These are phyloP conservation scores for Cairneyella variabilis DNA, from an alignment of 495 filamentous ascomycete genomes.

Conservation along the genomic window DNA sequence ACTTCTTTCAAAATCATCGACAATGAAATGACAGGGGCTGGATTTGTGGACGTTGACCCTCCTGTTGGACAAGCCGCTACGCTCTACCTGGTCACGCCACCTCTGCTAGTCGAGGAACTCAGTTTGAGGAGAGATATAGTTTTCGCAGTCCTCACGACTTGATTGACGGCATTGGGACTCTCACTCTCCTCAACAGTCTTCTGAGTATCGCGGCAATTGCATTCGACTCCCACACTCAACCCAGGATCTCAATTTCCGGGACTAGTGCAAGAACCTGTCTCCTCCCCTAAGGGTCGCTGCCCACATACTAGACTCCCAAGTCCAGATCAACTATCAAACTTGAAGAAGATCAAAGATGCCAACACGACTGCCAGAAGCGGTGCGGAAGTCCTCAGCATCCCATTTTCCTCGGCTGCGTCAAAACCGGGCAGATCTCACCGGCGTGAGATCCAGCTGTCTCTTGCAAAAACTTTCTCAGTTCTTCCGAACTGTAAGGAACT, in stretches of 20 bases:
- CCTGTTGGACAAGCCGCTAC: constrained; percentile 34
- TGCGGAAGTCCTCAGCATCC: not conserved
- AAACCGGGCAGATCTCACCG: not conserved
- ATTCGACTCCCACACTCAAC: constrained; percentile 9
- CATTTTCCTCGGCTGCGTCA: not conserved
- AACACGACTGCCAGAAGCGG: not conserved
- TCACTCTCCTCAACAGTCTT: constrained; percentile 34
- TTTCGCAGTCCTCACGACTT: constrained; percentile 43
- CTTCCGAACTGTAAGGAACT: constrained; percentile 21
- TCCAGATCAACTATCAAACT: constrained; percentile 1
- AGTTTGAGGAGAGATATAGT: constrained; percentile 33
- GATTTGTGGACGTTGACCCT: constrained; percentile 41
- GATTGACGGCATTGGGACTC: constrained; percentile 45
- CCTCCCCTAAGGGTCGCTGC: constrained; percentile 26
- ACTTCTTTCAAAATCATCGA: constrained; percentile 33
- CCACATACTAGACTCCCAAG: constrained; percentile 8
- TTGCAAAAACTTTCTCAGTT: not conserved
- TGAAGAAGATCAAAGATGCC: not conserved
- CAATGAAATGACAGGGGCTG: constrained; percentile 26
- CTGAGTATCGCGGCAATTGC: constrained; percentile 17
- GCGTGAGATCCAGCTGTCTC: not conserved
- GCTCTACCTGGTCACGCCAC: constrained; percentile 33
- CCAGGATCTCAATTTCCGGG: constrained; percentile 8
- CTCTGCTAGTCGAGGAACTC: not conserved
- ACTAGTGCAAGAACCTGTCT: constrained; percentile 21